A percentile compares a stretch with the other conserved stretches of the same genome.
Conservation (phyloP, 225 moss, liverwort and hornwort species). For the Antitrichia curtipendula region DNA sequence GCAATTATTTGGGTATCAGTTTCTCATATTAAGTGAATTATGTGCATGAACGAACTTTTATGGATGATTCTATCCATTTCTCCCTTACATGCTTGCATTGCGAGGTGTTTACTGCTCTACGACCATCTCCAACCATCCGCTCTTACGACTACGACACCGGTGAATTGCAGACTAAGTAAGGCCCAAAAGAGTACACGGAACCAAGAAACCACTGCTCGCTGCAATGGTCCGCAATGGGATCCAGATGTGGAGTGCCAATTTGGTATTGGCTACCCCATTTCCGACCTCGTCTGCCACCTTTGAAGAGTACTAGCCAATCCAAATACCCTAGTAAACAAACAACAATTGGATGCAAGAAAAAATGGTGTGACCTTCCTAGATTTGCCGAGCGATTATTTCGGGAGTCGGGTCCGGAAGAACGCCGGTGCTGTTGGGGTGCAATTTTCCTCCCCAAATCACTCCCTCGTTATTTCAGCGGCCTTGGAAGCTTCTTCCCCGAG, state of each 20-base stretch:
- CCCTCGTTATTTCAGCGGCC: background rate
- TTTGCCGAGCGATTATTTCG: background rate
- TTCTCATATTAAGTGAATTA: background rate
- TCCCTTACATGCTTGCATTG: too few species aligned
- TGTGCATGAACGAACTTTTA: too few species aligned
- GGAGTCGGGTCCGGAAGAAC: background rate
- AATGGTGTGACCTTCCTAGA: background rate
- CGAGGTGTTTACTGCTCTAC: too few species aligned
- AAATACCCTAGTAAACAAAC: background rate
- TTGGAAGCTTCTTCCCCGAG: background rate
- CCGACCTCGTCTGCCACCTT: background rate
- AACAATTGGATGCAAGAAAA: background rate
- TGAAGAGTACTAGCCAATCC: background rate
- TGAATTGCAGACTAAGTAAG: too few species aligned
- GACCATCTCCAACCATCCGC: too few species aligned
- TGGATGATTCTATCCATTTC: too few species aligned
- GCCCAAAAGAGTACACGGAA: too few species aligned
- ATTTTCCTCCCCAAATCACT: background rate
- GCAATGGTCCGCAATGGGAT: too few species aligned
- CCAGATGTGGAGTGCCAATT: background rate
- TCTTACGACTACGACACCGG: too few species aligned
- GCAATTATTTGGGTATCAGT: background rate
- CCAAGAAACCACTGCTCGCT: too few species aligned
- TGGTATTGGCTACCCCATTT: background rate
- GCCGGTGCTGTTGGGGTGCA: background rate